Percentiles rank a stretch among this genome's conserved stretches.
Evolutionary conservation across 2,329 filamentous ascomycete species (phyloP).

Genomic region (Trichoderma guizhouense): DNA sequence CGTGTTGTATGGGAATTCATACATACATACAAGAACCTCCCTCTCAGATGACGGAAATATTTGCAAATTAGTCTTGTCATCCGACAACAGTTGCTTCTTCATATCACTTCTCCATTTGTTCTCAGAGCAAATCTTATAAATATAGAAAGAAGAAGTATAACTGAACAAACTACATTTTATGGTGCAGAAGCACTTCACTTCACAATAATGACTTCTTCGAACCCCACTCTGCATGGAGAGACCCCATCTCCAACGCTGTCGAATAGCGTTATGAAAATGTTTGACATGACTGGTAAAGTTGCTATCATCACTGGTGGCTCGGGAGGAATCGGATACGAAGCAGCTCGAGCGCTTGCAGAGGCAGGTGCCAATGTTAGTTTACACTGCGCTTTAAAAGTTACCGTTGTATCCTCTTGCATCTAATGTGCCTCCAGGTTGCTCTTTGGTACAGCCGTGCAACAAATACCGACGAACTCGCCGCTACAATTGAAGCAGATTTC

Average conservation of each 20-base stretch:
- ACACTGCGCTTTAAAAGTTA: background rate
- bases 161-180: background rate
- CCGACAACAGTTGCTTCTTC: background rate
- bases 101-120: background rate
- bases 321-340: slow-evolving; percentile 21
- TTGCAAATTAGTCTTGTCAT: background rate
- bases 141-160: background rate
- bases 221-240: background rate
- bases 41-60: background rate
- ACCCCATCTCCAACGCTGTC: background rate
- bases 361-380: slow-evolving; percentile 21
- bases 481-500: slow-evolving; percentile 20
- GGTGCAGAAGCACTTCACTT: background rate
- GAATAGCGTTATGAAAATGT: slow-evolving; percentile 28
- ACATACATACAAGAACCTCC: background rate
- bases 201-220: background rate
- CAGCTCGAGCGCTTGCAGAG: slow-evolving; percentile 21
- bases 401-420: background rate
- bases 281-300: background rate
- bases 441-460: background rate
- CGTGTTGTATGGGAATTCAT: background rate
- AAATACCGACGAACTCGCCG: background rate
- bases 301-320: slow-evolving; percentile 23
- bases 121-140: background rate
- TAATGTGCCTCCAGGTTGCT: background rate